A percentile compares a stretch with the other conserved stretches of the same genome.
Conservation (phyloP, 352 stramenopile genomes). For the Globisporangium lucens region DNA sequence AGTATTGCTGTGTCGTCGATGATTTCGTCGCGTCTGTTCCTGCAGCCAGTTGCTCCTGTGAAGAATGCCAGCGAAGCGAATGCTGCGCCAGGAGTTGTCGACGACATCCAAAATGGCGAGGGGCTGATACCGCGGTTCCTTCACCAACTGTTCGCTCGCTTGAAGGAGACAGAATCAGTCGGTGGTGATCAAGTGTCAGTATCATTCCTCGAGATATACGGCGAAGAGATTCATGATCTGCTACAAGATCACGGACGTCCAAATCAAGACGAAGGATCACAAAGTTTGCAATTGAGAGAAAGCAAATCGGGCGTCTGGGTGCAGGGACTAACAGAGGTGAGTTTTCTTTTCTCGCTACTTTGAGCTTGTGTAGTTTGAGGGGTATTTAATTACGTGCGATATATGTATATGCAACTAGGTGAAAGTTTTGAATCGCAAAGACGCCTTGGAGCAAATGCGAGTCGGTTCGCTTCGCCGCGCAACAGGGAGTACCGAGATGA, state of each 20-base stretch:
- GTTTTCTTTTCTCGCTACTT: neutral
- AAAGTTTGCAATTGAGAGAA: conserved; percentile 70
- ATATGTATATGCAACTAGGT: conserved; percentile 28
- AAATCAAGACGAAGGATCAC: conserved; percentile 26
- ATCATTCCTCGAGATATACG: conserved; percentile 97
- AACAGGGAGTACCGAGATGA: conserved; percentile 87
- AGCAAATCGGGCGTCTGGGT: conserved; percentile 73
- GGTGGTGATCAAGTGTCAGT: conserved; percentile 56
- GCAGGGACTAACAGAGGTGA: conserved; percentile 71
- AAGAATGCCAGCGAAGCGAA: neutral
- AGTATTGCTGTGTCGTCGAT: conserved; percentile 38
- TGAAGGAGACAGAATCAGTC: conserved; percentile 30
- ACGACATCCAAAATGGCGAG: conserved; percentile 47
- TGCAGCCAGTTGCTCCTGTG: conserved; percentile 11
- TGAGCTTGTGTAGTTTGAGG: neutral
- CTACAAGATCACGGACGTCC: conserved; percentile 50
- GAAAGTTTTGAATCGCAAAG: conserved; percentile 42
- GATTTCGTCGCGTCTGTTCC: conserved; percentile 38
- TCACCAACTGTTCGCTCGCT: conserved; percentile 62
- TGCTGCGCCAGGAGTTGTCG: neutral
- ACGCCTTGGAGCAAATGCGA: conserved; percentile 79
- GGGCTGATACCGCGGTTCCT: conserved; percentile 85
- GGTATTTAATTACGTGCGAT: neutral
- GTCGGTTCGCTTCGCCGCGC: conserved; percentile 70
- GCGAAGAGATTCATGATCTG: conserved; percentile 96